These are phyloP conservation scores for Hymenotorrendiella dingleyae DNA, from an alignment of 2,329 filamentous ascomycete genomes.

Conservation along the genomic window DNA sequence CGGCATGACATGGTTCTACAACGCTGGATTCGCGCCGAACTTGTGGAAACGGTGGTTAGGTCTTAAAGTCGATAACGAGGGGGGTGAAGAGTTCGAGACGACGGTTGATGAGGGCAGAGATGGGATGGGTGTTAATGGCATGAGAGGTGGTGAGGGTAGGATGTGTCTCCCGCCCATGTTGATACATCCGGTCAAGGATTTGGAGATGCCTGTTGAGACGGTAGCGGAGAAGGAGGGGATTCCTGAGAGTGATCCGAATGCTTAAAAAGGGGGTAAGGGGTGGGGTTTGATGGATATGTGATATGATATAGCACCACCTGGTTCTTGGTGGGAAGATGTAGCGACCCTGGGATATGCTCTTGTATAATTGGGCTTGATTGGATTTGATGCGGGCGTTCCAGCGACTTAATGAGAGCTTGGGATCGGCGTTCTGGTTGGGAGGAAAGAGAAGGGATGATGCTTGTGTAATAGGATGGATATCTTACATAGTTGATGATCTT, in stretches of 20 bases:
- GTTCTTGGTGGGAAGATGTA: too few species aligned
- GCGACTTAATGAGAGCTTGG: too few species aligned
- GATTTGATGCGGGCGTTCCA: too few species aligned
- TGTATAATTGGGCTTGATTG: too few species aligned
- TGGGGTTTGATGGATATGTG: too few species aligned
- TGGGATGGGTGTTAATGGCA: slow-evolving; percentile 34
- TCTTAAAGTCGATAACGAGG: slow-evolving; percentile 70
- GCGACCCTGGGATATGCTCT: too few species aligned
- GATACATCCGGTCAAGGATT: slow-evolving; percentile 79
- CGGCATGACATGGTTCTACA: slow-evolving; percentile 89
- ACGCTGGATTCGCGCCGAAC: slow-evolving; percentile 73
- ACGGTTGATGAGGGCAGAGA: slow-evolving; percentile 42
- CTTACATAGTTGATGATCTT: too few species aligned
- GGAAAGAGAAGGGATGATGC: too few species aligned
- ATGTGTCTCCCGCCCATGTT: slow-evolving; percentile 92
- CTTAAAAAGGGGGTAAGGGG: too few species aligned
- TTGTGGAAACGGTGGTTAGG: slow-evolving; percentile 85
- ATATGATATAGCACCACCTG: too few species aligned
- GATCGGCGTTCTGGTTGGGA: too few species aligned
- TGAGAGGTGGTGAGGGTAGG: slow-evolving; percentile 67
- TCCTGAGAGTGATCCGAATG: slow-evolving; percentile 28
- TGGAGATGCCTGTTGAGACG: slow-evolving; percentile 44
- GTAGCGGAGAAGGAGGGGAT: slow-evolving; percentile 16
- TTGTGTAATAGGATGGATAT: too few species aligned
- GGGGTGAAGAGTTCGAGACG: slow-evolving; percentile 70